Conservation (phyloP, 768 basidiomycete species). For the Mrakia blollopis region DNA sequence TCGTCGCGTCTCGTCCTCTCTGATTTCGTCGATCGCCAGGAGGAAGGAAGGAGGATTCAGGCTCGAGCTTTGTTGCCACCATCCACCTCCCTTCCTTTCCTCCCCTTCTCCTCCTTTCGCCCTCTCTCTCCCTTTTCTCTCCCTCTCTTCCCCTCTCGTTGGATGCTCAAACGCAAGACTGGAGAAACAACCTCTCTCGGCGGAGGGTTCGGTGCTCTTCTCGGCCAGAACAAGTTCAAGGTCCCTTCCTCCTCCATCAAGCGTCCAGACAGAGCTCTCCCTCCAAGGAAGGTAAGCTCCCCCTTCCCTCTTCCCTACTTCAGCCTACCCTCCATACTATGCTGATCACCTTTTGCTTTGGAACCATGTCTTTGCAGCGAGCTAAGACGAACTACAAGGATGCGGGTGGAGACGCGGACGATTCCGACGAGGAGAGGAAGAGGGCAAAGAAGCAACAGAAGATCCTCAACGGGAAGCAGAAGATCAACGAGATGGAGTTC, state of each 20-base stretch:
- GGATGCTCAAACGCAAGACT: constrained; percentile 23
- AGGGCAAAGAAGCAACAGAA: constrained; percentile 23
- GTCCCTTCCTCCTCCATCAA: constrained; percentile 18
- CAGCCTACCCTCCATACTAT: not conserved
- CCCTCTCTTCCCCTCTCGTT: not conserved
- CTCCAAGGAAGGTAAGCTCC: constrained; percentile 28
- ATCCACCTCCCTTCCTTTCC: not conserved
- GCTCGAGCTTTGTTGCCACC: not conserved
- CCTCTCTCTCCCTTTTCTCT: not conserved
- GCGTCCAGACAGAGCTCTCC: constrained; percentile 21
- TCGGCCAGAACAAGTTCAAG: constrained; percentile 27
- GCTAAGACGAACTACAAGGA: constrained; percentile 28
- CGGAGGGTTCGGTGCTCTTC: constrained; percentile 26
- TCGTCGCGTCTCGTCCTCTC: not conserved
- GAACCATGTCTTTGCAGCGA: not conserved
- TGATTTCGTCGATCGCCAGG: not conserved
- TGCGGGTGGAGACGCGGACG: constrained; percentile 18
- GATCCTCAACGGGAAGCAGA: constrained; percentile 1
- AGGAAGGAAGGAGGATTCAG: not conserved
- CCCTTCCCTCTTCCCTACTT: not conserved
- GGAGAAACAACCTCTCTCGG: constrained; percentile 19
- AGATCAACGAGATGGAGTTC: constrained; percentile 26
- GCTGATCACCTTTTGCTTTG: not conserved
- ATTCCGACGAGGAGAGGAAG: constrained; percentile 22
- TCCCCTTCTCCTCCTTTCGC: not conserved